Evolutionary conservation across 2,329 filamentous ascomycete species (phyloP).

Genomic region (Sclerotinia nivalis): DNA sequence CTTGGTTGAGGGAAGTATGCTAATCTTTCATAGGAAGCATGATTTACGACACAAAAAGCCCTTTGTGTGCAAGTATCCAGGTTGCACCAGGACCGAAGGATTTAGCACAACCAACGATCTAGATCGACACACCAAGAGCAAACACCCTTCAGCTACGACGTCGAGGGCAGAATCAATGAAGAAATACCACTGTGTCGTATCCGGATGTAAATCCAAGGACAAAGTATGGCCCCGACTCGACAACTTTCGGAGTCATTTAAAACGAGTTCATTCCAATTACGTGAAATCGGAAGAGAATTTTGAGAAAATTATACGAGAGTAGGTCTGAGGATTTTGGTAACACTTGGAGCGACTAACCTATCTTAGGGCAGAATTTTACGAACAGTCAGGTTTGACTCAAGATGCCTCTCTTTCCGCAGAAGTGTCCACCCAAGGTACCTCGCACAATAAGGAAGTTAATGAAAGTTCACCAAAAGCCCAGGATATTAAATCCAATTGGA

Average conservation of each 20-base stretch:
- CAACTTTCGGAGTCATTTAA: conserved; percentile 82
- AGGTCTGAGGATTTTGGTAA: conserved; percentile 29
- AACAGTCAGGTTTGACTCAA: conserved; percentile 24
- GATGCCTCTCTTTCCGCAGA: conserved; percentile 20
- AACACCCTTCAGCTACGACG: conserved; percentile 57
- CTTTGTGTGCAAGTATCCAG: conserved; percentile 58
- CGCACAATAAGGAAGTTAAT: conserved; percentile 9
- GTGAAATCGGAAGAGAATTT: conserved; percentile 43
- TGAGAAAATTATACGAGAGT: conserved; percentile 50
- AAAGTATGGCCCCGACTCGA: conserved; percentile 82
- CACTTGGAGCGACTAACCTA: conserved; percentile 6
- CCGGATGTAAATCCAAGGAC: conserved; percentile 55
- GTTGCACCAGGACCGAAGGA: conserved; percentile 62
- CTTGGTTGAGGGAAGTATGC: conserved; percentile 27
- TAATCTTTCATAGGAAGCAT: conserved; percentile 64
- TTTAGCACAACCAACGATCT: conserved; percentile 83
- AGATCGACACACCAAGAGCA: conserved; percentile 72
- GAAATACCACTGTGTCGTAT: conserved; percentile 60
- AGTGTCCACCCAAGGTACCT: conserved; percentile 18
- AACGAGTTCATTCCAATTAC: conserved; percentile 59
- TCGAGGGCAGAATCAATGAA: conserved; percentile 48
- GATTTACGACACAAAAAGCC: conserved; percentile 67
- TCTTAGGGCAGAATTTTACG: conserved; percentile 32
- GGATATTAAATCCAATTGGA: conserved; percentile 25
- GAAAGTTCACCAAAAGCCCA: conserved; percentile 11